A percentile compares a stretch with the other conserved stretches of the same genome.
Evolutionary conservation across 371 early-diverging fungal genomes (phyloP).

Genomic region (Mortierella sp.): DNA sequence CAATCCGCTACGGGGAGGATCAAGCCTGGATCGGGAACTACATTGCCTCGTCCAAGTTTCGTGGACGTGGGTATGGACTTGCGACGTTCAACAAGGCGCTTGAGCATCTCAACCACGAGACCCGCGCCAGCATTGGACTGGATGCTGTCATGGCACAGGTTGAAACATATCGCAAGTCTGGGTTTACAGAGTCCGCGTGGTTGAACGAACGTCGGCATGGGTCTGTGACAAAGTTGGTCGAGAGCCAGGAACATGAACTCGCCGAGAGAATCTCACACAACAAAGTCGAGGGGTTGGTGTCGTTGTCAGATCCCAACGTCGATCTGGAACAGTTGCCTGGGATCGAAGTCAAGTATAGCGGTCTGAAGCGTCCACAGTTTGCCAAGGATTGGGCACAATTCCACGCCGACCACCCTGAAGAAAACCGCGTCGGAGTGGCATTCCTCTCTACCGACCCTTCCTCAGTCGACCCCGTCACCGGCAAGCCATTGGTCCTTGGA

Average conservation of each 20-base stretch:
- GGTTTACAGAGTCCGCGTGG: constrained; percentile 45
- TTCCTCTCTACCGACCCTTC: constrained; percentile 20
- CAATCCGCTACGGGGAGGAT: constrained; percentile 40
- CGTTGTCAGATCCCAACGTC: constrained; percentile 17
- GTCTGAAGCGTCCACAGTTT: constrained; percentile 47
- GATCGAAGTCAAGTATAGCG: constrained; percentile 32
- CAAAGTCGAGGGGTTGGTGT: constrained; percentile 15
- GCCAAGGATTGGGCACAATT: constrained; percentile 42
- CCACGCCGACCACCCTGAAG: constrained; percentile 28
- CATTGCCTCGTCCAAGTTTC: constrained; percentile 33
- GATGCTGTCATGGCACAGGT: constrained; percentile 56
- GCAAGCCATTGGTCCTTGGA: constrained; percentile 39
- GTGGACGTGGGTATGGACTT: constrained; percentile 53
- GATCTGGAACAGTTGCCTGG: constrained; percentile 28
- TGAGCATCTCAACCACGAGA: constrained; percentile 17
- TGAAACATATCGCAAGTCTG: constrained; percentile 49
- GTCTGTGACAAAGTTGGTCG: constrained; percentile 9
- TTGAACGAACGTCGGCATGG: constrained; percentile 52
- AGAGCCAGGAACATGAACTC: constrained; percentile 19
- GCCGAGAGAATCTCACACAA: not conserved
- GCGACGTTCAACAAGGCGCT: constrained; percentile 34
- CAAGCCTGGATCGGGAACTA: constrained; percentile 57
- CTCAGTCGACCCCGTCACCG: not conserved
- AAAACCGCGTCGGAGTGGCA: constrained; percentile 39
- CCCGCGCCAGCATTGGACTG: constrained; percentile 34